phyloP scores from a whole-genome alignment of 2,329 filamentous ascomycete genomes.

The Botrytis fabae region DNA sequence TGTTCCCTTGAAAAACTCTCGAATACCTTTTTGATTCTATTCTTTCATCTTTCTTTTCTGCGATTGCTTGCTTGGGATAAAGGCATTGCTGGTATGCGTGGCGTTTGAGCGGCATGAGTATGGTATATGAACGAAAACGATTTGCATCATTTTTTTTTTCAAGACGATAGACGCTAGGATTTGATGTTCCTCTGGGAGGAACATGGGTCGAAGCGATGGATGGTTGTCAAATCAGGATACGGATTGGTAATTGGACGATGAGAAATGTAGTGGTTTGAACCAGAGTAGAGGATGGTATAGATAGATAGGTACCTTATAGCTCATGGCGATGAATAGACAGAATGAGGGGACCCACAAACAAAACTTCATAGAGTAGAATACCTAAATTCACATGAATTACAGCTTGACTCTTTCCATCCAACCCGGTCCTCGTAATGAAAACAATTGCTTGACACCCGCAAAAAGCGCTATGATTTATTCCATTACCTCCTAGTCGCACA shows the following conservation, averaged over 20 bases:
- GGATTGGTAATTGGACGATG: not conserved
- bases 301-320: not conserved
- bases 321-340: not conserved
- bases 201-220: not conserved
- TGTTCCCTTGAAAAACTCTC: not conserved
- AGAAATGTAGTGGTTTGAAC: not conserved
- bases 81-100: conserved; percentile 3
- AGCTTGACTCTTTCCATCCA: not conserved
- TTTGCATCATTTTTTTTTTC: not conserved
- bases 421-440: not conserved
- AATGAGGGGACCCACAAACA: not conserved
- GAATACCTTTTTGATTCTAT: not conserved
- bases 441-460: not conserved
- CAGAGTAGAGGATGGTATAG: not conserved
- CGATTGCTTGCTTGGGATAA: conserved; percentile 8
- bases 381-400: not conserved
- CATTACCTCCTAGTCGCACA: no score
- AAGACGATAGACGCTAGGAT: not conserved
- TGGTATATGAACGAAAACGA: not conserved
- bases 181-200: not conserved
- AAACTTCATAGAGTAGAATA: conserved; percentile 15
- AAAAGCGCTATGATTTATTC: not conserved
- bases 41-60: not conserved
- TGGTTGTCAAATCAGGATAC: not conserved
- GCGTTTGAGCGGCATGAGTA: conserved; percentile 9